Evolutionary conservation across 2,329 filamentous ascomycete genomes (phyloP).

Genomic region (Metarhizium sp.): DNA sequence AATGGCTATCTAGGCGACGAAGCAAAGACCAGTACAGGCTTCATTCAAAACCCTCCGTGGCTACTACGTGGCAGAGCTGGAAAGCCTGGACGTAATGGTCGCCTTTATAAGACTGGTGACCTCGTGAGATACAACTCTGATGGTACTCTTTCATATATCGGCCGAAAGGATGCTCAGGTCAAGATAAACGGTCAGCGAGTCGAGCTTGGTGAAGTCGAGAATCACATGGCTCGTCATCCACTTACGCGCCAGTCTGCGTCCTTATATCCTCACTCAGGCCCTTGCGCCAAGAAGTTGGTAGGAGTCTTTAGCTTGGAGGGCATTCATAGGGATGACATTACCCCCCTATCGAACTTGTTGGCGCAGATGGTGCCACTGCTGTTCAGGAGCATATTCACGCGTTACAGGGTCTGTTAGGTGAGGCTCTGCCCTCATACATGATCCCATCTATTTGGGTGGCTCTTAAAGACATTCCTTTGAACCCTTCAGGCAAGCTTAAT

Average conservation of each 20-base stretch:
- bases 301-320: conserved; percentile 1
- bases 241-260: neutral
- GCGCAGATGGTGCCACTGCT: neutral
- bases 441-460: neutral
- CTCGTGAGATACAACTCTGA: conserved; percentile 17
- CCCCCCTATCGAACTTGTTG: neutral
- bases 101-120: conserved; percentile 27
- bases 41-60: conserved; percentile 34
- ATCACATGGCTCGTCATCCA: conserved; percentile 1
- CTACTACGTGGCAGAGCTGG: conserved; percentile 3
- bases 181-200: conserved; percentile 43
- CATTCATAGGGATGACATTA: neutral
- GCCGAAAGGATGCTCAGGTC: conserved; percentile 36
- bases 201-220: conserved; percentile 27
- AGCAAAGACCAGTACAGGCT: conserved; percentile 32
- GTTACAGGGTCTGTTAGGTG: conserved; percentile 6
- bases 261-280: neutral
- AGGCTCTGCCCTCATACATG: conserved; percentile 4
- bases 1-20: conserved; percentile 37
- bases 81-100: conserved; percentile 17
- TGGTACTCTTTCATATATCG: conserved; percentile 18
- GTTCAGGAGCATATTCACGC: conserved; percentile 4
- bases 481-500: conserved; percentile 10
- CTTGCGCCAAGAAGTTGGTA: neutral
- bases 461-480: conserved; percentile 7